Evolutionary conservation across 1,284 basidiomycete genomes (phyloP), one percentile per base, ranked within the genome.

Genomic region (Ustilago cynodontis): DNA sequence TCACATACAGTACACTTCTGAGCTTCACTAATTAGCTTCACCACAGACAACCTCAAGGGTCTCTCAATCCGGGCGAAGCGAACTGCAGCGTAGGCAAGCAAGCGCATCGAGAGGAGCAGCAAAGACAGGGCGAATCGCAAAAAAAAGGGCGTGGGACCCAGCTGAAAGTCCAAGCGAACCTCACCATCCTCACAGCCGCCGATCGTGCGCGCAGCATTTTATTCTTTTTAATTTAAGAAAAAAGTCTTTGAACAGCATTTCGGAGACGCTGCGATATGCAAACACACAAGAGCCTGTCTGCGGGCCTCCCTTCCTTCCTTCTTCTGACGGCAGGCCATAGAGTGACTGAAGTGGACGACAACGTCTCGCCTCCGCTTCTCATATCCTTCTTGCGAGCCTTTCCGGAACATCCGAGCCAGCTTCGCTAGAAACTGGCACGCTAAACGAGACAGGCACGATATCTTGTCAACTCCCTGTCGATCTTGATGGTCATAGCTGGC

Each of bases 381-480:
- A 33, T 35, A 43, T 43, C 11, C 41, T 43, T 43, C 41, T 39
- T 37, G 53, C 35, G 33, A 54, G 35, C 56, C 43, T 58, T 26
- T 35, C 56, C 56, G 56, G 45, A 55, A 26, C 43, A 55, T 28
- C 52, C 29, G 22, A 31, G 26, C 22, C n/a, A n/a, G 6, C 26
- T n/a, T 56, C 54, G 54, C 54, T 56, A 24, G 26, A 24, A n/a
- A 43, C 37, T 16, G 53, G 37, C 22, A 49, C 47, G 47, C 47
- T 16, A 31, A 9, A 52, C 10, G 33, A 20, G 49, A 53, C 47
- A 31, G 55, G 55, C 55, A 57, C 47, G 43, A 22, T 45, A 20
- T 45, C n/a, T 20, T 33, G 6, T 31, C 41, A 24, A 35, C 3
- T n/a, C n/a, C 22, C 33, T 55, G 60, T 63, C 54, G 53, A 63